Base-by-base conservation (phyloP, 2,329 filamentous ascomycete species). In the Graphilbum sp. region DNA sequence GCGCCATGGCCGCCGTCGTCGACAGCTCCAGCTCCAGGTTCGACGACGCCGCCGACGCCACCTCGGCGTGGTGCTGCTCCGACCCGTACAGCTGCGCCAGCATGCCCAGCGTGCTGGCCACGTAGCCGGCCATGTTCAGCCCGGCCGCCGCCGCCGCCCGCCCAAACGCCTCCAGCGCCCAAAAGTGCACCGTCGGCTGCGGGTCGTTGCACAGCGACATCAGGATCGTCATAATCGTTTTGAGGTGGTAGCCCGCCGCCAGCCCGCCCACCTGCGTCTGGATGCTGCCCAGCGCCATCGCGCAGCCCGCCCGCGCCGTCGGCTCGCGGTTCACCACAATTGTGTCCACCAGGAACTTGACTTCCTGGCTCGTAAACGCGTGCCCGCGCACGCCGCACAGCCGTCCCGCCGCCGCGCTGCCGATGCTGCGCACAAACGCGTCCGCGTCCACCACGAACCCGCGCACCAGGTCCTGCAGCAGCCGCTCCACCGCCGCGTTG, bases 191-290 rank as follows among this genome's bases (percentile, higher is more conserved):
- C 1, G 83, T 78, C 0, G 90, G 87, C 54, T 98, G 90, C 17
- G 88, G 84, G 52, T 98, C 90, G 48, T 87, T 94, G 55, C 86
- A 88, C 10, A 98, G 68, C 8, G 90, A 96, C 81, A 96, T 93
- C n/a, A 98, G 63, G 30, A 98, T 92, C 16, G 88, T 82, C n/a
- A 95, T 71, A 36, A 98, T 95, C 2, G 86, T 95, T 62, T 96
- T 96, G 36, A 98, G 67, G 54, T 98, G 90, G 49, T 90, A 86
- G 4, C 87, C 86, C 39, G 90, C 90, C 38, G 90, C 90, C 87
- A 98, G 96, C 40, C 90, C 88, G 41, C 90, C 92, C 25, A 98
- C 82, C 54, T 94, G 86, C 16, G 85, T 82, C 58, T 98, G 87
- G 37, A 98, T 96, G 40, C 80, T 82, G 9, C 90, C 90, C 23